phyloP scores from a whole-genome alignment of 2,329 filamentous ascomycete genomes.

The Acarospora socialis region DNA sequence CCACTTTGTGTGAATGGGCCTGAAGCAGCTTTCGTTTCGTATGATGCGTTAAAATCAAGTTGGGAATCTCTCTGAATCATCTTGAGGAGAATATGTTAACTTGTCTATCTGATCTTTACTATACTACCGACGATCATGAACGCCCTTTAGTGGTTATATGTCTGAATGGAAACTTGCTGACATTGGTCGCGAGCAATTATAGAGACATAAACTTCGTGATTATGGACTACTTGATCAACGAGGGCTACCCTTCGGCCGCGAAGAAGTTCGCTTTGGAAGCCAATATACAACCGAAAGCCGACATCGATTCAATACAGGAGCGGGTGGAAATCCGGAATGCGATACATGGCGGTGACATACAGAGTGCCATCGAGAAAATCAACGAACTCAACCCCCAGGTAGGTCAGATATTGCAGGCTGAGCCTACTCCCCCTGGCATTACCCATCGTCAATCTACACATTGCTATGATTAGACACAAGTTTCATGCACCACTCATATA shows the following conservation, averaged over 20 bases:
- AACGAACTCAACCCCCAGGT: slow-evolving; percentile 89
- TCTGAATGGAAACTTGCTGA: slow-evolving; percentile 17
- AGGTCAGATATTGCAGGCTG: slow-evolving; percentile 18
- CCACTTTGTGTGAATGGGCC: slow-evolving; percentile 6
- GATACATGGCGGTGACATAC: slow-evolving; percentile 75
- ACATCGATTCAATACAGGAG: slow-evolving; percentile 57
- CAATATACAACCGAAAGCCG: slow-evolving; percentile 62
- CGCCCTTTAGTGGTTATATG: neutral
- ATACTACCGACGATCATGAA: neutral
- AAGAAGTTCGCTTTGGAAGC: slow-evolving; percentile 90
- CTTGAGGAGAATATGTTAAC: slow-evolving; percentile 84
- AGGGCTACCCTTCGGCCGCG: slow-evolving; percentile 85
- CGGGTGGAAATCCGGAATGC: slow-evolving; percentile 71
- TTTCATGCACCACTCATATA: slow-evolving; percentile 99
- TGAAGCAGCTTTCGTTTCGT: slow-evolving; percentile 26
- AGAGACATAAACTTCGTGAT: slow-evolving; percentile 94
- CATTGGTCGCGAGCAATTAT: slow-evolving; percentile 12
- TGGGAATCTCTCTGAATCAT: slow-evolving; percentile 99
- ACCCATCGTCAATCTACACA: slow-evolving; percentile 11
- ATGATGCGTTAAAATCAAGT: slow-evolving; percentile 83
- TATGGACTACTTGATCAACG: slow-evolving; percentile 91
- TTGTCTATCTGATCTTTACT: slow-evolving; percentile 52
- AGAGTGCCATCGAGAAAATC: slow-evolving; percentile 69
- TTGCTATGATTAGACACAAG: slow-evolving; percentile 87
- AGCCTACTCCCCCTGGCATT: slow-evolving; percentile 5